These are phyloP conservation scores for Fraxinus nigra DNA, from an alignment of 305 asterid species.

Conservation along the genomic window DNA sequence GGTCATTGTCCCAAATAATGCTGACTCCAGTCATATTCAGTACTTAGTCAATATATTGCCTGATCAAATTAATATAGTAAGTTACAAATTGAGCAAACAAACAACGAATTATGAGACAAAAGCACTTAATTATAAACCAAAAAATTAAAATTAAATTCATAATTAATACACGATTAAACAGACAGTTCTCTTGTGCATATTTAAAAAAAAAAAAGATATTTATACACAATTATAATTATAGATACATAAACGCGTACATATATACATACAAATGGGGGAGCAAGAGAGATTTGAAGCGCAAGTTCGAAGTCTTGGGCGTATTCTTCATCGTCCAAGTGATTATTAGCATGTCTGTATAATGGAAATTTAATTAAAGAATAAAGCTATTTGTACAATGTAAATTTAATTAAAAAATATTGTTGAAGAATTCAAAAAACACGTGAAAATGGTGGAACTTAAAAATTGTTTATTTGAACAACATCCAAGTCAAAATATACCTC, in stretches of 20 bases:
- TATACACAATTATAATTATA: not conserved
- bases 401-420: not conserved
- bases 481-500: slow-evolving; percentile 31
- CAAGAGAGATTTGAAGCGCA: slow-evolving; percentile 43
- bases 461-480: slow-evolving; percentile 2
- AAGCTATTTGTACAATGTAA: not conserved
- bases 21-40: not conserved
- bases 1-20: not conserved
- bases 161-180: not conserved
- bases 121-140: not conserved
- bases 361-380: slow-evolving; percentile 12
- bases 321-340: slow-evolving; percentile 67
- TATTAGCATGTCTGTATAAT: slow-evolving; percentile 56
- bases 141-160: not conserved
- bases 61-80: not conserved
- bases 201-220: not conserved
- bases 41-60: not conserved
- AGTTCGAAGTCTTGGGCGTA: slow-evolving; percentile 45
- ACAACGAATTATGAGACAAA: not conserved
- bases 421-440: not conserved
- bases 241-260: not conserved
- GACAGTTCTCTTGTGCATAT: not conserved
- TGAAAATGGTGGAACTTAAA: not conserved
- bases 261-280: slow-evolving; percentile 34
- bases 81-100: not conserved